Evolutionary conservation across 495 filamentous ascomycete species (phyloP).

Genomic region (Echria macrotheca): DNA sequence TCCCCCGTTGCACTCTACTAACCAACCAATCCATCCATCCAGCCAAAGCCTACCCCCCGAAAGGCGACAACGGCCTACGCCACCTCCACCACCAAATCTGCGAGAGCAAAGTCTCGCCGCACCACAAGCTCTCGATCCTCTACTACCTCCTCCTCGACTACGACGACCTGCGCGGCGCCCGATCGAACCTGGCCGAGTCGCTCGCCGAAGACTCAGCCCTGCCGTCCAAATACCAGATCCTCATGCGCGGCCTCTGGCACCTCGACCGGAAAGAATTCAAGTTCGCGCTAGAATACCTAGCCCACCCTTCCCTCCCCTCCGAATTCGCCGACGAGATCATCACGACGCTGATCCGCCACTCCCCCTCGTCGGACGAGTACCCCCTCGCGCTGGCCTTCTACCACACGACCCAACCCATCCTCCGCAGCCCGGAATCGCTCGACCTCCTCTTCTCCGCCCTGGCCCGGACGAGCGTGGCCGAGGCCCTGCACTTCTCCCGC

Average conservation of each 20-base stretch:
- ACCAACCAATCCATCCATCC: constrained; percentile 10
- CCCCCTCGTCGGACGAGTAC: constrained; percentile 56
- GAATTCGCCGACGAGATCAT: constrained; percentile 80
- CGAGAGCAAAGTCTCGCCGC: constrained; percentile 50
- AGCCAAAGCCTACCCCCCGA: constrained; percentile 63
- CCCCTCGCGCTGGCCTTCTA: constrained; percentile 70
- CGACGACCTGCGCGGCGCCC: constrained; percentile 43
- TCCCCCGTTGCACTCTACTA: background rate
- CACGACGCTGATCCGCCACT: constrained; percentile 56
- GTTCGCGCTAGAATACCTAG: constrained; percentile 65
- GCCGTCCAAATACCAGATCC: constrained; percentile 64
- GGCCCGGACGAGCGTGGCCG: constrained; percentile 59
- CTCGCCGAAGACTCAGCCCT: constrained; percentile 46
- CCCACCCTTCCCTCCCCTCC: constrained; percentile 68
- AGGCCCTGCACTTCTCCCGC: constrained; percentile 69
- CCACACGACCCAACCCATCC: constrained; percentile 60
- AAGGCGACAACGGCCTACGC: constrained; percentile 56
- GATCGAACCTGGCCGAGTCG: constrained; percentile 44
- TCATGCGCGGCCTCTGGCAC: constrained; percentile 77
- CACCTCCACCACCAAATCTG: constrained; percentile 61
- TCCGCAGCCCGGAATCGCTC: constrained; percentile 54
- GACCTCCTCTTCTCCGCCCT: constrained; percentile 61
- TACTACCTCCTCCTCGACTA: constrained; percentile 78
- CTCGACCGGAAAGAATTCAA: constrained; percentile 67
- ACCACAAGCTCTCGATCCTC: constrained; percentile 71